phyloP scores from a whole-genome alignment of 345 rosid species.

The Eucalyptus sp. region DNA sequence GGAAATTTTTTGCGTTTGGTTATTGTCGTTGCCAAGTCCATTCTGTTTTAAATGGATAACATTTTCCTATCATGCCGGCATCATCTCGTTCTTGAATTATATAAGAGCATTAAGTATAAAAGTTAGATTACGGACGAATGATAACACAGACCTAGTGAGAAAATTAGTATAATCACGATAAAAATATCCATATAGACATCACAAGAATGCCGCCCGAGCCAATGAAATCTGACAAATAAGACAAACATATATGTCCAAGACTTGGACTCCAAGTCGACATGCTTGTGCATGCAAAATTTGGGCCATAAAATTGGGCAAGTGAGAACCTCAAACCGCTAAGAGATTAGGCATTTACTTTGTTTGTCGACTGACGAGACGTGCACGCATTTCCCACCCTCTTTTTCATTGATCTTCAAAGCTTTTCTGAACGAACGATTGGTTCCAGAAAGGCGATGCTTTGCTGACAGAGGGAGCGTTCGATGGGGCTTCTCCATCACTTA shows the following conservation, averaged over 20 bases:
- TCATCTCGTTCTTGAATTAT: background rate
- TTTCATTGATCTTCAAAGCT: background rate
- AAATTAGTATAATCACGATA: background rate
- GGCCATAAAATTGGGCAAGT: background rate
- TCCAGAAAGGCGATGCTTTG: background rate
- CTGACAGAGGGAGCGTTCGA: background rate
- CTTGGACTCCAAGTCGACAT: background rate
- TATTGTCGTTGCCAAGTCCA: background rate
- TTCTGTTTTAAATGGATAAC: background rate
- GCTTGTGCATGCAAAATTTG: background rate
- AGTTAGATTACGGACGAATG: background rate
- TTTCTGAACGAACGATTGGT: background rate
- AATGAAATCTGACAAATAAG: fast-evolving
- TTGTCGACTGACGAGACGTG: background rate
- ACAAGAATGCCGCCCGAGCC: background rate
- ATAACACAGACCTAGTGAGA: fast-evolving
- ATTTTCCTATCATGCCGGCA: background rate
- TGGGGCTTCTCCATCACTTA: background rate
- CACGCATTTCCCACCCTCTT: background rate
- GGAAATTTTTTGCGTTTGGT: background rate
- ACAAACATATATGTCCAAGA: background rate
- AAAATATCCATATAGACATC: background rate
- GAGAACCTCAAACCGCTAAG: background rate
- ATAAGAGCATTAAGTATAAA: too few relatives aligned
- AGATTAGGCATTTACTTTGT: background rate